phyloP scores from a whole-genome alignment of 2,329 filamentous ascomycete species.

The Cytospora chrysosperma region DNA sequence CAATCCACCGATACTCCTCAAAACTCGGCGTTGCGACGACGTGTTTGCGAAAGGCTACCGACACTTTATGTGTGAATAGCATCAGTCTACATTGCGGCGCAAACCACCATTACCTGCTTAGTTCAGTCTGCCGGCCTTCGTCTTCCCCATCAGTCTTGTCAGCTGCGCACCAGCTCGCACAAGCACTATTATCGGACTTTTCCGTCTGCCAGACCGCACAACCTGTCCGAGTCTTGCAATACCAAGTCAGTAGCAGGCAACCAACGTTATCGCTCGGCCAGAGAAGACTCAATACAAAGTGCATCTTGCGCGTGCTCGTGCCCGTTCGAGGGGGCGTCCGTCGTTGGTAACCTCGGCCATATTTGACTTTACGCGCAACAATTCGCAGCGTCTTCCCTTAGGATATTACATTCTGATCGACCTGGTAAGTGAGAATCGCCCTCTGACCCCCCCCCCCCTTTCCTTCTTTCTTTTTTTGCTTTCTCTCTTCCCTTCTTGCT shows the following conservation, averaged over 20 bases:
- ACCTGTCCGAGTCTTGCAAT: neutral
- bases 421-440: neutral
- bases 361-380: neutral
- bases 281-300: neutral
- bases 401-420: neutral
- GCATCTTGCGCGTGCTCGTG: neutral
- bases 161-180: neutral
- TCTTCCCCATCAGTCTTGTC: neutral
- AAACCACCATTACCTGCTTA: neutral
- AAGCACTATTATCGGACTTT: neutral
- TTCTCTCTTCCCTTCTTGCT: neutral
- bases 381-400: neutral
- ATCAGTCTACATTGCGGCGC: neutral
- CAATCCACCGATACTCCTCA: neutral
- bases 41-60: neutral
- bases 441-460: neutral
- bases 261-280: neutral
- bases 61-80: neutral
- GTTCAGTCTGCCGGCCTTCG: neutral
- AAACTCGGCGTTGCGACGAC: neutral
- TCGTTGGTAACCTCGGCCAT: neutral
- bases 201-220: neutral
- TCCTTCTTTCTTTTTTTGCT: neutral
- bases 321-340: neutral
- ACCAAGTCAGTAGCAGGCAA: neutral